Evolutionary conservation across 202 grass and related monocot genomes (phyloP), one percentile per base, ranked within the genome.

Genomic region (Panicum virgatum): DNA sequence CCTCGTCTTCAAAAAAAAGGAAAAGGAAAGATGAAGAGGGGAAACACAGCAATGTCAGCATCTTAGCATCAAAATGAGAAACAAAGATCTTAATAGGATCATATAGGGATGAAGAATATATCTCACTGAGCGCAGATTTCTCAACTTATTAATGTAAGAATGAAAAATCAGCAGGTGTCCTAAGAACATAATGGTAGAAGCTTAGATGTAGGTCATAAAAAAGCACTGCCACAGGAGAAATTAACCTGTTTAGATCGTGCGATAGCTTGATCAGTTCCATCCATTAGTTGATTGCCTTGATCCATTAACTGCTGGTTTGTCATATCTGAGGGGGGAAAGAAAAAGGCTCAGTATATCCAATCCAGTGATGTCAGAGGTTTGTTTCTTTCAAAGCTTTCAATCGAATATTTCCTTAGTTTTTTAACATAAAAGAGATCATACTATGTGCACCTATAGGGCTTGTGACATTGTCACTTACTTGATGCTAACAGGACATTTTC

Each of bases 231-330:
- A 63, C 25, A 82, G 34, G 6, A 60, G 51, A 44, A 43, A 76
- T 7, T 51, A 81, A 98, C 96, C 96, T 98, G 91, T 64, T 98
- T 96, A 86, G 96, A 91, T 74, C 96, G 66, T 83, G 94, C 96
- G 64, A 98, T 95, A 82, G 96, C 85, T 62, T 96, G 92, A 82
- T 98, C 96, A 20, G 96, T 98, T 58, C 96, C 90, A 85, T 98
- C 84, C 90, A 98, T 84, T 74, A 96, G 78, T 65, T 63, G 80
- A 69, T 96, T 84, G 67, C 96, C 96, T 5, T 77, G 79, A 60
- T 92, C 85, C 79, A 98, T 80, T 82, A 98, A 71, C 80, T 96
- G 96, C 72, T 98, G 96, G 84, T 98, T 98, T 82, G 92, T 87
- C 96, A 98, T 93, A 74, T 94, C 96, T 98, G 83, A 60, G 63